Evolutionary conservation across 2,329 filamentous ascomycete species (phyloP), one percentile per base, ranked within the genome.

Genomic region (Hypoxylon sp.): DNA sequence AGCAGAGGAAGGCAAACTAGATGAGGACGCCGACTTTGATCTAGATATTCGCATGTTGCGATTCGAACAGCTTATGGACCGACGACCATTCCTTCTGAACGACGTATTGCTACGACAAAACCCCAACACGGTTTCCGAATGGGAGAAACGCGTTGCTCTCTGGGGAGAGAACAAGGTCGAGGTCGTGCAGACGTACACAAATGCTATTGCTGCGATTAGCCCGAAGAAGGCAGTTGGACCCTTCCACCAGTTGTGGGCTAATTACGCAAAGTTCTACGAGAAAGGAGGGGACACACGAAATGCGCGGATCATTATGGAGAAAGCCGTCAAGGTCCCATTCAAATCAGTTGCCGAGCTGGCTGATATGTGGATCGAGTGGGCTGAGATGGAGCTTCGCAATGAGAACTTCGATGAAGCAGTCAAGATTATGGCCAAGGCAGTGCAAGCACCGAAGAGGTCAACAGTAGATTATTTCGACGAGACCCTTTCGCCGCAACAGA

Each of bases 381-480:
- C 95, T 1, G 93, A 99, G 72, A 91, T 99, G 89, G 94, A 99
- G 71, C 79, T 99, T 37, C 88, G 94, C 37, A 91, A 91, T 65
- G 92, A 97, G 66, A 95, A 97, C 67, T 97, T 97, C 60, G 92
- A 97, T 68, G 88, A 90, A 65, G 94, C 95, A 2, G 88, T 97
- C 57, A 88, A 88, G 55, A 93, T 99, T 68, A 97, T 99, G 92
- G 90, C 90, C 29, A 97, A 96, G 71, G 94, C 94, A 12, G 93
- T 94, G 4, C 92, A 96, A 70, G 90, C 94, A n/a, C 92, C 94
- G 0, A 97, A 97, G 72, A 80, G 91, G 60, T 97, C 93, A n/a
- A 95, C 86, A 2, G 91, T 99, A n/a, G 94, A 99, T 75, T 99
- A 97, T 69, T 99, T 97, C 67, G 94, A 99, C 69, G 95, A 99